Conservation (phyloP, 495 filamentous ascomycete genomes). For the Talaromyces adpressus region DNA sequence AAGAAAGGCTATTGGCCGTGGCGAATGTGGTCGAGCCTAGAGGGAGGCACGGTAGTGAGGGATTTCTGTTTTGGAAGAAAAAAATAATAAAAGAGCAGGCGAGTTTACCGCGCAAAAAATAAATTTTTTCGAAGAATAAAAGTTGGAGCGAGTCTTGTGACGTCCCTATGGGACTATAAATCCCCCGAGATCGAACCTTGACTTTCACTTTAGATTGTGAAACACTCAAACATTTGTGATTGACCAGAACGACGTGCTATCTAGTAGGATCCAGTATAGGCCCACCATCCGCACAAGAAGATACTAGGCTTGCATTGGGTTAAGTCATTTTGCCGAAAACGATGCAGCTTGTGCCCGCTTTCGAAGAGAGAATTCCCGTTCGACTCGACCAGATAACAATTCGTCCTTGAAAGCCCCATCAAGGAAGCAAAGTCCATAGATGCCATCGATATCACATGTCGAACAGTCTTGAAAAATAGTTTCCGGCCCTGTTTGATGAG, state of each 20-base stretch:
- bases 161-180: slow-evolving; percentile 10
- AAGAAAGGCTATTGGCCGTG: background rate
- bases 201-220: background rate
- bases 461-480: background rate
- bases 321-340: slow-evolving; percentile 1
- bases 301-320: slow-evolving; percentile 5
- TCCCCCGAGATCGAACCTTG: background rate
- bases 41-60: background rate
- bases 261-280: background rate
- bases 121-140: background rate
- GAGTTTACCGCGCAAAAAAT: slow-evolving; percentile 9
- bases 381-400: background rate
- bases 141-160: slow-evolving; percentile 8
- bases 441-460: slow-evolving; percentile 7
- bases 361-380: background rate
- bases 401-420: background rate
- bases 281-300: background rate
- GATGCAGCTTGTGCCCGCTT: background rate
- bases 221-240: background rate
- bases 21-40: background rate
- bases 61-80: background rate
- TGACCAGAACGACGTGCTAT: background rate
- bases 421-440: background rate
- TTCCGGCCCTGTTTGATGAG: background rate
- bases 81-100: slow-evolving; percentile 3